These are phyloP conservation scores for Salix koriyanagi DNA, from an alignment of 345 rosid species.

Conservation along the genomic window DNA sequence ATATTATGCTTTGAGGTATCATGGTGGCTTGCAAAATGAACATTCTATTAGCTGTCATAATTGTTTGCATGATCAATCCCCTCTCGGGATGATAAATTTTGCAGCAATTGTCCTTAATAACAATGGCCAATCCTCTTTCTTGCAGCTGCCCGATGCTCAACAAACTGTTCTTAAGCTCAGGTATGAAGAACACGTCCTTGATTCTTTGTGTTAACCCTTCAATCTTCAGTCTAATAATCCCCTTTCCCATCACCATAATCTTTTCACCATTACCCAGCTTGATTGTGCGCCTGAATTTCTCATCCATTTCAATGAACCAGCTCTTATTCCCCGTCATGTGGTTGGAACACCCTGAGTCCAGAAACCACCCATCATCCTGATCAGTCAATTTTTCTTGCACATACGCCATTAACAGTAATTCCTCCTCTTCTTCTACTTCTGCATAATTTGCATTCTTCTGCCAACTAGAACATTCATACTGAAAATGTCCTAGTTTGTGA, in stretches of 20 bases:
- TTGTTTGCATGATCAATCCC: neutral
- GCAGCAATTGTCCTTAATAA: neutral
- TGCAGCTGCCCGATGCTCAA: neutral
- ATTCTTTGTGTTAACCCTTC: too few relatives aligned
- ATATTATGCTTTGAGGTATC: fast-evolving
- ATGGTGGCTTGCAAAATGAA: neutral
- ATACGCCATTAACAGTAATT: neutral
- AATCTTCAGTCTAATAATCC: too few relatives aligned
- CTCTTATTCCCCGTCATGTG: neutral
- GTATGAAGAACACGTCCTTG: neutral
- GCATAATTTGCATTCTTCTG: neutral
- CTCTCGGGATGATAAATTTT: neutral
- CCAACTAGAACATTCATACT: neutral
- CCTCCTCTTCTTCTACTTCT: neutral
- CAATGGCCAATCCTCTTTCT: neutral
- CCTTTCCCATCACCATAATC: too few relatives aligned
- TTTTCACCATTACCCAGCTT: too few relatives aligned
- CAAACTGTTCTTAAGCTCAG: neutral
- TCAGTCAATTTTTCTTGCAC: too few relatives aligned
- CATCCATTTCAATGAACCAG: neutral
- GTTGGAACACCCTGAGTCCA: neutral
- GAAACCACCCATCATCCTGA: neutral
- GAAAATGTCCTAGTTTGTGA: neutral
- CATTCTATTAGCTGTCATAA: neutral
- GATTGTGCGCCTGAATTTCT: neutral